Conservation (phyloP, 306 rosid species). For the Vigna radiata region DNA sequence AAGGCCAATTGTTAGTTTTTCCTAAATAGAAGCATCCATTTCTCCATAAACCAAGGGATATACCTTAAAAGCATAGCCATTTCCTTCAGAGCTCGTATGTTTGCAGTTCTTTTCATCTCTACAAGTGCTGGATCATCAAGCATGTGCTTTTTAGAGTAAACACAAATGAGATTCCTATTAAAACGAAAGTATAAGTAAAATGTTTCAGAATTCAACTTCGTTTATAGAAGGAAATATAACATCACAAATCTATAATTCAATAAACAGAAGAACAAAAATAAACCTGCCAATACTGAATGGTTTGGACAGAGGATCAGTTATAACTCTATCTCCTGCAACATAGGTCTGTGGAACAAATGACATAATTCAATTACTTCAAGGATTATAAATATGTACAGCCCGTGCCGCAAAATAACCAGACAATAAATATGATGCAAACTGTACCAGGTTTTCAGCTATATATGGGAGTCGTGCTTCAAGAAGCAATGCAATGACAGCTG, state of each 20-base stretch:
- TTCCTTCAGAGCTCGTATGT: conserved; percentile 92
- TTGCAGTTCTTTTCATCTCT: conserved; percentile 89
- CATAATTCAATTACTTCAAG: conserved; percentile 50
- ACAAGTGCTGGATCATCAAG: conserved; percentile 77
- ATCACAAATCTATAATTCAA: conserved; percentile 28
- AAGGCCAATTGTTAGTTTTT: neutral
- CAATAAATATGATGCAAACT: conserved; percentile 36
- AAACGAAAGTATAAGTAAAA: conserved; percentile 15
- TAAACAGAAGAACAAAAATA: conserved; percentile 40
- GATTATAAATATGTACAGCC: conserved; percentile 34
- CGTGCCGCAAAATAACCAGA: conserved; percentile 24
- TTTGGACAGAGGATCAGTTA: conserved; percentile 92
- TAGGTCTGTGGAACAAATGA: conserved; percentile 66
- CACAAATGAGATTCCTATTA: conserved; percentile 92
- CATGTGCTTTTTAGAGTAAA: conserved; percentile 98
- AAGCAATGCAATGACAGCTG: conserved; percentile 88
- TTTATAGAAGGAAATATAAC: conserved; percentile 25
- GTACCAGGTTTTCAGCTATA: conserved; percentile 87
- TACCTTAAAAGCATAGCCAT: conserved; percentile 92
- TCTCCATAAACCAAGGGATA: conserved; percentile 38
- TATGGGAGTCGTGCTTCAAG: conserved; percentile 72
- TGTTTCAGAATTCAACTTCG: conserved; percentile 29
- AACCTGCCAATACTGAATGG: conserved; percentile 99
- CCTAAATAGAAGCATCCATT: conserved; percentile 16
- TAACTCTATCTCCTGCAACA: conserved; percentile 96